Percentiles rank a stretch among this genome's conserved stretches.
These are phyloP conservation scores for Wickerhamiella brachini DNA, from an alignment of 805 yeast species.

Conservation along the genomic window DNA sequence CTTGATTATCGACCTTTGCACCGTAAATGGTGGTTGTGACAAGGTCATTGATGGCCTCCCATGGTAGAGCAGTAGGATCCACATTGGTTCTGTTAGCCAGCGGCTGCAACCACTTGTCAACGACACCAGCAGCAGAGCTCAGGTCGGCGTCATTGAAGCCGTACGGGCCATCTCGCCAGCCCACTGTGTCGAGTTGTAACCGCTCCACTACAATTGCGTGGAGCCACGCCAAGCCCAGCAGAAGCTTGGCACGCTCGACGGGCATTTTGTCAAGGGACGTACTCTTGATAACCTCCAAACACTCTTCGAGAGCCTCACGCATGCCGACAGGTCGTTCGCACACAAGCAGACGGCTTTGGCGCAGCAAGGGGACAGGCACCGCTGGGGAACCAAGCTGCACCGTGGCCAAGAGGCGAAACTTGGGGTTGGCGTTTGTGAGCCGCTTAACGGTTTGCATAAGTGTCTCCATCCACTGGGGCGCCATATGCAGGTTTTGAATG, in stretches of 20 bases:
- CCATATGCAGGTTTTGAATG: constrained; percentile 69
- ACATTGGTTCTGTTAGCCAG: constrained; percentile 1
- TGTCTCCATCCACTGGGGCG: constrained; percentile 1
- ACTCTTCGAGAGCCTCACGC: constrained; percentile 32
- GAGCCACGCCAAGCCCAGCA: constrained; percentile 51
- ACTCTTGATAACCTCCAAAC: constrained; percentile 20
- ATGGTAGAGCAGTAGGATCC: constrained; percentile 25
- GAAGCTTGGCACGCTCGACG: constrained; percentile 34
- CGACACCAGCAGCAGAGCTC: constrained; percentile 32
- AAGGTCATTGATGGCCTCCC: constrained; percentile 37
- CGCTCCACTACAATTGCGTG: constrained; percentile 52
- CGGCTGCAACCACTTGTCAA: constrained; percentile 24
- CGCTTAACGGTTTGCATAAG: constrained; percentile 22
- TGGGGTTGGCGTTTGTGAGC: constrained; percentile 13
- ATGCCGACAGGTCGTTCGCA: constrained; percentile 55
- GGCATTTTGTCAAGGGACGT: constrained; percentile 21
- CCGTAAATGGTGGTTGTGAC: constrained; percentile 51
- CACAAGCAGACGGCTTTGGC: constrained; percentile 39
- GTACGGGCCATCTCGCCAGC: constrained; percentile 36
- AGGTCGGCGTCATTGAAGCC: constrained; percentile 70
- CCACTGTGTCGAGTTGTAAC: neutral
- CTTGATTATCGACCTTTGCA: constrained; percentile 23
- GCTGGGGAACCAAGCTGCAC: constrained; percentile 34
- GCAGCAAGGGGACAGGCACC: constrained; percentile 44
- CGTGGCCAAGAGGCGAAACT: constrained; percentile 52